Base-by-base conservation (phyloP, 176 grass and related monocot species). In the Chrysopogon serrulatus region DNA sequence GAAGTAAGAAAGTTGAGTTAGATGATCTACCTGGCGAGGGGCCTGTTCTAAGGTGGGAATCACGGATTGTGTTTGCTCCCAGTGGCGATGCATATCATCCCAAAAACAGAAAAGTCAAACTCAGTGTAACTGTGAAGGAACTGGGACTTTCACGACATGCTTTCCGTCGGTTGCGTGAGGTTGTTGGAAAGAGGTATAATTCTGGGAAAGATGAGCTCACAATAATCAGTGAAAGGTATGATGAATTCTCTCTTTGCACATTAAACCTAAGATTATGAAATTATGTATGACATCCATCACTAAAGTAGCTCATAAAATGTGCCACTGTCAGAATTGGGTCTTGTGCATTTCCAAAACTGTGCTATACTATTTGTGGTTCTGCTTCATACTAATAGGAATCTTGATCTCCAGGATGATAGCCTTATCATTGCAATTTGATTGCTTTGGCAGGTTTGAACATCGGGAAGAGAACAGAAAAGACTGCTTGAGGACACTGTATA, bases 381-480 rank as follows among this genome's bases (percentile, higher is more conserved):
- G 6, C 27, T 78, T 18, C 31, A 64, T 70, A 26, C 43, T 77
- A 19, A 57, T 75, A 70, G 10, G 61, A 68, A 74, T 73, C 68
- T 34, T 64, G 40, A 65, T 82, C 26, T 54, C 37, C 1, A 56
- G 32, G 47, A 64, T 57, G 60, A 39, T 65, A 32, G 27, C 68
- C n/a, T 74, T 84, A 74, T 34, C 27, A 76, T 31, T 62, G 47
- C 63, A 54, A 10, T 56, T 88, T 28, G 31, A 82, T 85, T 94
- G 60, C 37, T 81, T 45, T 13, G 70, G 23, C 49, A 98, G 91
- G 76, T 98, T 90, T 88, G 93, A 93, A 15, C 89, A 98, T 74
- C 83, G 93, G 42, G 96, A 98, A 69, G 96, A 98, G 66, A 98
- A 98, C 85, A 90, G 96, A 78, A 98, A 95, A 83, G 96, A 98